Evolutionary conservation across 169 alveolate genomes (phyloP), one percentile per base, ranked within the genome.

Genomic region (Amoebophrya sp.): DNA sequence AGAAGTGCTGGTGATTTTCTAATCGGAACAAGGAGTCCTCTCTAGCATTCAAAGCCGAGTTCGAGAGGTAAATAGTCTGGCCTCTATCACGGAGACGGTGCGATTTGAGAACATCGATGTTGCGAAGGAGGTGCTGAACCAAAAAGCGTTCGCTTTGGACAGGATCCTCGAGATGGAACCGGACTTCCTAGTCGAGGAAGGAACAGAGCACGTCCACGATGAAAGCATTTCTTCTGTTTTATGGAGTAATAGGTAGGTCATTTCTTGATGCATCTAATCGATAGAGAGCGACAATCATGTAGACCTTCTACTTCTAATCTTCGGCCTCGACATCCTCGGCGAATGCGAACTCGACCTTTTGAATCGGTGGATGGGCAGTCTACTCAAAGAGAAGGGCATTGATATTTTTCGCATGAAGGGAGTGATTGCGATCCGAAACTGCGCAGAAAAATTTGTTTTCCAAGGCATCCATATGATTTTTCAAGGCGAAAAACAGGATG

Each of bases 181-280:
- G 29, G 55, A 40, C 24, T 89, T 89, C 29, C 90, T 78, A 18
- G 10, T 65, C 39, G 40, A 89, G 36, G 91, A 0, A n/a, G 91
- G 55, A 38, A 38, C 29, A 33, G 91, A 89, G 55, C 91, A 89
- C 55, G 40, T 40, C 38, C 91, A 89, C 91, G 91, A 89, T 55
- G 55, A 40, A 26, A 23, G 40, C 24, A 40, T 89, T 24, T 38
- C 54, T n/a, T n/a, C n/a, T n/a, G n/a, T n/a, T n/a, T n/a, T n/a
- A n/a, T n/a, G n/a, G n/a, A n/a, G n/a, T n/a, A n/a, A n/a, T n/a
- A n/a, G n/a, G n/a, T n/a, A n/a, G n/a, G n/a, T n/a, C n/a, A n/a
- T n/a, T n/a, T n/a, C n/a, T n/a, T n/a, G n/a, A n/a, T n/a, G n/a
- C n/a, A n/a, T n/a, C n/a, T n/a, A n/a, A n/a, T n/a, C n/a, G n/a